Conservation (phyloP, 306 rosid genomes). For the Corylus americana region DNA sequence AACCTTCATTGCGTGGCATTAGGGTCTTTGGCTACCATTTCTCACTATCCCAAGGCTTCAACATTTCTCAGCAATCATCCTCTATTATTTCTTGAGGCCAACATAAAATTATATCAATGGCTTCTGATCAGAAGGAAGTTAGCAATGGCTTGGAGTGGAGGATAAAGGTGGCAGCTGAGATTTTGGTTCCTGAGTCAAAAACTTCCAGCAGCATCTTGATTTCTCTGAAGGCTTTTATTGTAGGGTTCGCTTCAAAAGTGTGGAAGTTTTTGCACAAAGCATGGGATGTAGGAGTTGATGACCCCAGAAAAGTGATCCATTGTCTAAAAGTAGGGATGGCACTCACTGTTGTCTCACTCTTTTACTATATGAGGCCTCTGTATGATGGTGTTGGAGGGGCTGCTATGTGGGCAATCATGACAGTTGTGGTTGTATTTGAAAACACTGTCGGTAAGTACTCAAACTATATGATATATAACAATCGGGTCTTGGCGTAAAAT, state of each 20-base stretch:
- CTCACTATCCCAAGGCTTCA: not conserved
- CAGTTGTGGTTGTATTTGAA: slow-evolving; percentile 77
- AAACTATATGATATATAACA: not conserved
- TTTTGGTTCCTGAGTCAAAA: slow-evolving; percentile 28
- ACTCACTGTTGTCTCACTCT: slow-evolving; percentile 67
- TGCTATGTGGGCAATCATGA: slow-evolving; percentile 88
- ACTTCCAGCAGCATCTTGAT: slow-evolving; percentile 16
- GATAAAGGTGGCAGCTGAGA: slow-evolving; percentile 43
- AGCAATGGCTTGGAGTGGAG: slow-evolving; percentile 57
- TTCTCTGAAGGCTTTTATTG: slow-evolving; percentile 33
- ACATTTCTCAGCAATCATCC: not conserved
- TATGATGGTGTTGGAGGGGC: slow-evolving; percentile 73
- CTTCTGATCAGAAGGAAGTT: slow-evolving; percentile 26
- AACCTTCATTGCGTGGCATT: slow-evolving; percentile 1
- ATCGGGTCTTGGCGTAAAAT: no score
- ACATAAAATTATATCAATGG: slow-evolving; percentile 25
- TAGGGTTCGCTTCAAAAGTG: slow-evolving; percentile 41
- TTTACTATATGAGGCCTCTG: slow-evolving; percentile 80
- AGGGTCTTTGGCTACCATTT: not conserved
- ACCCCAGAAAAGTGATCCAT: slow-evolving; percentile 81
- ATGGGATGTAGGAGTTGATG: slow-evolving; percentile 69
- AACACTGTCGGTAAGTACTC: slow-evolving; percentile 53
- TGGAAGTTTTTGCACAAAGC: slow-evolving; percentile 59
- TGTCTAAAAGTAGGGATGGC: slow-evolving; percentile 78
- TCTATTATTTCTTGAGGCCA: not conserved